Base-by-base conservation (phyloP, 208 protist species). In the Leishmania lainsoni region DNA sequence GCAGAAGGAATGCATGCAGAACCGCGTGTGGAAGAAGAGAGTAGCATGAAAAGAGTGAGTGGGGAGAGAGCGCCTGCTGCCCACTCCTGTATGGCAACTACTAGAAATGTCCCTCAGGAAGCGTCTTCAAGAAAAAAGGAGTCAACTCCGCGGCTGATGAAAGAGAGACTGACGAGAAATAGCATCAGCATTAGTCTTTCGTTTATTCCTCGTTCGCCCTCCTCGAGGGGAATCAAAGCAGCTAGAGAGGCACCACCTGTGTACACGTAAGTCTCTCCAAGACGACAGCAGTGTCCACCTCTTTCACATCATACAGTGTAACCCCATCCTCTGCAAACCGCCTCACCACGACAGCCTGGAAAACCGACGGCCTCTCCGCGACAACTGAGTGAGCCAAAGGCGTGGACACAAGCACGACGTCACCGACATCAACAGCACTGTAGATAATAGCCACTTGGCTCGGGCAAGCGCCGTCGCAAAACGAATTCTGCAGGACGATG, bases 201-300 rank as follows among this genome's bases (percentile, higher is more conserved):
- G 45, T 83, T 76, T 76, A 49, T 70, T 70, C 3, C 2, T 54
- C 42, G 3, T 51, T 56, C 45, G 17, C 5, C 1, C 72, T 20
- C 61, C 51, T 61, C 48, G 32, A 6, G 3, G 12, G 32, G 26
- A 32, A 14, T 68, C 20, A 49, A 26, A 81, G 63, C 68, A 80
- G 56, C 71, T 89, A 92, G 16, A 94, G 76, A 29, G 90, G 90
- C 17, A 94, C 83, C 16, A 91, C 74, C 32, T 90, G 84, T 29
- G 81, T 83, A 80, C 90, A 92, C 4, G 79, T 85, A 35, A 91
- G 81, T 32, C 78, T 75, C 63, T 88, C 76, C 68, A 90, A 61
- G 69, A 89, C 42, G 9, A 84, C 48, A 76, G 74, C 49, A 61
- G 86, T 76, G 58, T 79, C 76, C 8, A 83, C 35, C 39, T 92